Evolutionary conservation across 768 basidiomycete species (phyloP).

Genomic region (Kwoniella newhampshirensis): DNA sequence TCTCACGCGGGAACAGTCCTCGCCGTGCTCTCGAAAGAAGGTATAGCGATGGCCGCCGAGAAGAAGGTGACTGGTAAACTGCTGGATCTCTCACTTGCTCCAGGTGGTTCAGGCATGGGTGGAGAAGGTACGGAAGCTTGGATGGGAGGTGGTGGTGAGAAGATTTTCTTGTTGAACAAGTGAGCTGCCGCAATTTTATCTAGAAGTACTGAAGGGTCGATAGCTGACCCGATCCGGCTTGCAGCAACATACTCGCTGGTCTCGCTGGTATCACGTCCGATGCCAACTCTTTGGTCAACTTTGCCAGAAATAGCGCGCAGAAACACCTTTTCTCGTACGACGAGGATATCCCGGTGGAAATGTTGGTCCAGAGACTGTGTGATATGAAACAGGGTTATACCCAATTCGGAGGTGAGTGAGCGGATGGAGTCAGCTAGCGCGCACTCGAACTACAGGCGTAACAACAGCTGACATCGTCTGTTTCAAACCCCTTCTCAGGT

Average conservation of each 20-base stretch:
- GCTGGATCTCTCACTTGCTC: conserved; percentile 80
- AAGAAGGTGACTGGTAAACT: conserved; percentile 94
- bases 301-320: conserved; percentile 85
- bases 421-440: neutral
- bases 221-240: conserved; percentile 3
- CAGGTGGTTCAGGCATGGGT: conserved; percentile 72
- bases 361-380: conserved; percentile 88
- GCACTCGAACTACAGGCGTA: neutral
- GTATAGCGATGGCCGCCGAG: conserved; percentile 53
- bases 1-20: conserved; percentile 75
- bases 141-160: conserved; percentile 89
- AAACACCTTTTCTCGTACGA: conserved; percentile 84
- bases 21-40: conserved; percentile 52
- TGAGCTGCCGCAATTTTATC: conserved; percentile 34
- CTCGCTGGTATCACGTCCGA: conserved; percentile 96
- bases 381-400: conserved; percentile 99
- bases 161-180: conserved; percentile 90
- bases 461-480: neutral
- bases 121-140: conserved; percentile 53
- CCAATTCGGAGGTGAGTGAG: conserved; percentile 77
- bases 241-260: conserved; percentile 89
- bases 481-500: conserved; percentile 58
- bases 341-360: conserved; percentile 96
- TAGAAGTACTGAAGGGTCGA: conserved; percentile 53
- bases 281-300: conserved; percentile 95